Percentiles rank a stretch among this genome's conserved stretches.
These are phyloP conservation scores for Pseudogymnoascus sp. DNA, from an alignment of 2,329 filamentous ascomycete species.

Conservation along the genomic window DNA sequence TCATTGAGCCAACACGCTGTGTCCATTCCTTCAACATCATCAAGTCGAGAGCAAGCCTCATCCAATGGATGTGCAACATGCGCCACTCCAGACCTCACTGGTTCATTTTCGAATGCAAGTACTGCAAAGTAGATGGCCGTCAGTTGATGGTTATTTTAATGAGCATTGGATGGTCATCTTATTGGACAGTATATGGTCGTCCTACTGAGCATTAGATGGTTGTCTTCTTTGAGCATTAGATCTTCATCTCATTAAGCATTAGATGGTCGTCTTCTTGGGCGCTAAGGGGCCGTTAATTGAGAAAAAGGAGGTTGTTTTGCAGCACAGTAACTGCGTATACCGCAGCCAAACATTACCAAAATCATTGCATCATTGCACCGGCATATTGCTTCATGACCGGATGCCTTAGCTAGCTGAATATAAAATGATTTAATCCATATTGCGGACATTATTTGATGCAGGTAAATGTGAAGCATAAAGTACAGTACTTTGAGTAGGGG, in stretches of 20 bases:
- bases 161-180: not conserved
- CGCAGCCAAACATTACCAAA: not conserved
- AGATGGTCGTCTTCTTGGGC: not conserved
- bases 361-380: not conserved
- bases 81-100: constrained; percentile 59
- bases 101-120: constrained; percentile 62
- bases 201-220: not conserved
- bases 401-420: not conserved
- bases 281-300: not conserved
- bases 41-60: constrained; percentile 56
- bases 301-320: not conserved
- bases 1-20: constrained; percentile 39
- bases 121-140: constrained; percentile 42
- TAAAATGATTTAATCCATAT: not conserved
- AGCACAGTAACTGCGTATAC: not conserved
- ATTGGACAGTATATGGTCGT: too few relatives aligned
- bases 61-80: constrained; percentile 56
- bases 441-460: not conserved
- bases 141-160: not conserved
- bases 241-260: not conserved
- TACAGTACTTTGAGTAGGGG: not conserved
- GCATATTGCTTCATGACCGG: not conserved
- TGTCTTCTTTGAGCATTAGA: not conserved
- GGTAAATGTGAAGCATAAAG: not conserved
- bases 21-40: constrained; percentile 57